phyloP scores from a whole-genome alignment of 257 asterid species.

The Agastache rugosa region DNA sequence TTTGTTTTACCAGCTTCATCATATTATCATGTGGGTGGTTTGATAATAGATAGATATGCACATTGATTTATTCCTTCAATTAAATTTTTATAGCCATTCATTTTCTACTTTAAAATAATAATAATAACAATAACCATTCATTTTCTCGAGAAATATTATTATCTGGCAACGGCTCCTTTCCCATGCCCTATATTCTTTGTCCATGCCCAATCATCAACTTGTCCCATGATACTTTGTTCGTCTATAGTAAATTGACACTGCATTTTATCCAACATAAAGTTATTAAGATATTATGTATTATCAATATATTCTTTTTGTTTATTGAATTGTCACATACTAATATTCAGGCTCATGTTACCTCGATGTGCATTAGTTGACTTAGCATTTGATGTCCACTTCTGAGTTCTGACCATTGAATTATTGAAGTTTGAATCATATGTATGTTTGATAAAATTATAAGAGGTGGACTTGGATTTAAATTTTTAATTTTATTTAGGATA shows the following conservation, averaged over 20 bases:
- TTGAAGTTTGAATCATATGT: neutral
- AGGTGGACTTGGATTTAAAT: no score
- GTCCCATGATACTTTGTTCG: neutral
- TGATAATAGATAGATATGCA: conserved; percentile 1
- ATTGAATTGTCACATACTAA: neutral
- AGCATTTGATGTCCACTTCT: neutral
- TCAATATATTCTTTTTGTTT: neutral
- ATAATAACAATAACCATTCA: neutral
- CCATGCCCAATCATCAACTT: neutral
- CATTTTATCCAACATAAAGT: neutral
- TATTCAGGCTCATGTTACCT: neutral
- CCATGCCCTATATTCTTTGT: neutral
- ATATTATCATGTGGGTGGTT: conserved; percentile 26
- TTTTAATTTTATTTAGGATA: no score
- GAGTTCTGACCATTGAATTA: no score
- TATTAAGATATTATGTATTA: neutral
- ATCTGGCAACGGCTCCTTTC: conserved; percentile 6
- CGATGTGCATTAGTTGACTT: neutral
- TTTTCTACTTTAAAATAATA: neutral
- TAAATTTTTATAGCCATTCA: neutral
- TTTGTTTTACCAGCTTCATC: conserved; percentile 9
- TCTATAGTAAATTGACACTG: neutral
- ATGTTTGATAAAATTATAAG: no score
- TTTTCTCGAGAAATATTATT: conserved; percentile 5
- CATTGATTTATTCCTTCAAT: conserved; percentile 22